phyloP scores from a whole-genome alignment of 768 basidiomycete genomes.

The Royoungia palumana region DNA sequence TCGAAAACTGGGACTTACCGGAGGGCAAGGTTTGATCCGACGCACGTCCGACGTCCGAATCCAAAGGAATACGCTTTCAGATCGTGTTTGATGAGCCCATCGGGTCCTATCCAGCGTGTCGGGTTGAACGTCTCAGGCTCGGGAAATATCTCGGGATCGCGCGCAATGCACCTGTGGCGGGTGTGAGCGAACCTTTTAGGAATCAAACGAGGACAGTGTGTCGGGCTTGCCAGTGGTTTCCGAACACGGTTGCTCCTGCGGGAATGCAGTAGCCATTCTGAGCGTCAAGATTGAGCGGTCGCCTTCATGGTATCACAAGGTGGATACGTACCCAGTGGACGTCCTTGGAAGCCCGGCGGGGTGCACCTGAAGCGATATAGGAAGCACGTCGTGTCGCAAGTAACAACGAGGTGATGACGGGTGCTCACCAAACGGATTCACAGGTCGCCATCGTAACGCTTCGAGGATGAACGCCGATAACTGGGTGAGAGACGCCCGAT shows the following conservation, averaged over 20 bases:
- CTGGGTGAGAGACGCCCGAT: conserved; percentile 31
- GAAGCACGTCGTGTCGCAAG: not conserved
- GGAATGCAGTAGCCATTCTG: conserved; percentile 36
- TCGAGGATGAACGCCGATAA: conserved; percentile 39
- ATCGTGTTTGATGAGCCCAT: conserved; percentile 47
- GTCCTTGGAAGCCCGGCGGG: conserved; percentile 24
- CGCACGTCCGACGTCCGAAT: conserved; percentile 41
- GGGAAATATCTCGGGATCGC: conserved; percentile 25
- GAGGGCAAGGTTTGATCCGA: conserved; percentile 22
- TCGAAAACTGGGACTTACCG: conserved; percentile 14
- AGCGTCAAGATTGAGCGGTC: not conserved
- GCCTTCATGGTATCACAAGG: too few species aligned
- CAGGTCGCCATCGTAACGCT: conserved; percentile 37
- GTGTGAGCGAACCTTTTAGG: too few species aligned
- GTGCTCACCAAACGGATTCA: conserved; percentile 29
- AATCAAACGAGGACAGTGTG: too few species aligned
- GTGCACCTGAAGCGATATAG: conserved; percentile 12
- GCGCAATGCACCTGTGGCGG: conserved; percentile 19
- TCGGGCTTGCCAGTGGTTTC: conserved; percentile 20
- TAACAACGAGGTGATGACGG: too few species aligned
- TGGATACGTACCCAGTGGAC: conserved; percentile 19
- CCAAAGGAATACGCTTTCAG: conserved; percentile 52
- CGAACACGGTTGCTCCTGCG: conserved; percentile 32
- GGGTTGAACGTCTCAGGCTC: conserved; percentile 51
- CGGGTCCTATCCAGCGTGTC: conserved; percentile 47